Percentiles rank a stretch among this genome's conserved stretches.
Conservation (phyloP, 2,329 filamentous ascomycete genomes). For the Alternaria angustiovoidea region DNA sequence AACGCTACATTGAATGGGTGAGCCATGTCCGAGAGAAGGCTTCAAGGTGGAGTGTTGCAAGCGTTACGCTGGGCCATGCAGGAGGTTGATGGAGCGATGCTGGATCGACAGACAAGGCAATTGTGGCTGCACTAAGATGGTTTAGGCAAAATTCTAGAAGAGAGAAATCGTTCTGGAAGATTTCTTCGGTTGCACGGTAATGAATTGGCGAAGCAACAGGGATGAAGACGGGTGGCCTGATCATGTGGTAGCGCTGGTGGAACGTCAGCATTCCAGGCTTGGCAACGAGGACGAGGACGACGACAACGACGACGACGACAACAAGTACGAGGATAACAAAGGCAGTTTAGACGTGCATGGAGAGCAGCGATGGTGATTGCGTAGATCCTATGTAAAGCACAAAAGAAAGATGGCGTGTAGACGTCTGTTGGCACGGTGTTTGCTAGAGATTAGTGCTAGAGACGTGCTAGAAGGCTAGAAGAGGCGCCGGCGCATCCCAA, state of each 20-base stretch:
- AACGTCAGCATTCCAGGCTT: slow-evolving; percentile 29
- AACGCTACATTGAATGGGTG: slow-evolving; percentile 20
- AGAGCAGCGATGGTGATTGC: slow-evolving; percentile 8
- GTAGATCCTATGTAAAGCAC: background rate
- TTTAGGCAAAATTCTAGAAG: slow-evolving; percentile 48
- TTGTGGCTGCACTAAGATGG: slow-evolving; percentile 26
- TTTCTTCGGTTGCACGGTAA: slow-evolving; percentile 26
- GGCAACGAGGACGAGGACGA: background rate
- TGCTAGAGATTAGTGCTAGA: background rate
- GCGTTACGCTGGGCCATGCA: slow-evolving; percentile 23
- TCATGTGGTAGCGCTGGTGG: slow-evolving; percentile 28
- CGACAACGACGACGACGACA: too few species aligned
- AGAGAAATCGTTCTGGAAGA: slow-evolving; percentile 32
- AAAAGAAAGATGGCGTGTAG: slow-evolving; percentile 6
- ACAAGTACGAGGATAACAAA: background rate
- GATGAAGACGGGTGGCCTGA: slow-evolving; percentile 5
- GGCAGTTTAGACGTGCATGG: background rate
- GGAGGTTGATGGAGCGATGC: slow-evolving; percentile 30
- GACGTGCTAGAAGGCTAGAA: slow-evolving; percentile 1
- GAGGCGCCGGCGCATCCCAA: slow-evolving; percentile 4
- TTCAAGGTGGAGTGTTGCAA: slow-evolving; percentile 21
- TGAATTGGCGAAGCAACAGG: background rate
- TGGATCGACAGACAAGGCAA: slow-evolving; percentile 31
- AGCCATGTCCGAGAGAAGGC: slow-evolving; percentile 15
- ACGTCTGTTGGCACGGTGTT: background rate